These are phyloP conservation scores for Aspergillus incahuasiensis DNA, from an alignment of 495 filamentous ascomycete genomes.

Conservation along the genomic window DNA sequence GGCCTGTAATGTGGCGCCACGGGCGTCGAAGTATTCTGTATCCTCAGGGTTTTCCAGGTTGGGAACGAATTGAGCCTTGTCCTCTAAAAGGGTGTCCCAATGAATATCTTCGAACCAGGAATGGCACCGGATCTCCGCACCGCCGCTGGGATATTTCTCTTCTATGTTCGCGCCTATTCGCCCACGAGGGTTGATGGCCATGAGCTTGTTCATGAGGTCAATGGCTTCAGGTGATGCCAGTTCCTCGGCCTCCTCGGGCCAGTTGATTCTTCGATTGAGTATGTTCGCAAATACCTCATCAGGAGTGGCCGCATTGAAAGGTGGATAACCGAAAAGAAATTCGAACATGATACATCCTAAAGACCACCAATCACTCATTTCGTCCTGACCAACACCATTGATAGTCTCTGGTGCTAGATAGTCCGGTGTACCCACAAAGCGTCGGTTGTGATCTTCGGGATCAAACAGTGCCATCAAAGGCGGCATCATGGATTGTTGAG, in stretches of 20 bases:
- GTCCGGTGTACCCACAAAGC: slow-evolving; percentile 95
- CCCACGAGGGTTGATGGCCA: slow-evolving; percentile 73
- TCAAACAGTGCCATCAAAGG: slow-evolving; percentile 96
- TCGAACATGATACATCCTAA: slow-evolving; percentile 96
- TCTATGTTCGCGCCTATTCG: slow-evolving; percentile 80
- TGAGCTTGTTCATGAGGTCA: slow-evolving; percentile 86
- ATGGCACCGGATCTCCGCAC: slow-evolving; percentile 84
- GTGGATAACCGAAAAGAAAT: slow-evolving; percentile 86
- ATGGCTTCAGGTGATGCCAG: slow-evolving; percentile 79
- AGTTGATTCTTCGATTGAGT: slow-evolving; percentile 78
- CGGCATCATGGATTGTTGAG: slow-evolving; percentile 78
- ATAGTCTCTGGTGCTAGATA: slow-evolving; percentile 97
- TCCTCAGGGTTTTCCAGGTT: slow-evolving; percentile 91
- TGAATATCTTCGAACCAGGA: slow-evolving; percentile 84
- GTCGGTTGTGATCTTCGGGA: slow-evolving; percentile 85
- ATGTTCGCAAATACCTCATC: slow-evolving; percentile 98
- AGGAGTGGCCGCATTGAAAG: slow-evolving; percentile 86
- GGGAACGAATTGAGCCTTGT: slow-evolving; percentile 94
- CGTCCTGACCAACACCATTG: slow-evolving; percentile 88
- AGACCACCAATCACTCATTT: slow-evolving; percentile 99
- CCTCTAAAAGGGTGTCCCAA: slow-evolving; percentile 85
- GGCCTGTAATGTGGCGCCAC: slow-evolving; percentile 82
- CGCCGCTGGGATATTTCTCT: slow-evolving; percentile 73
- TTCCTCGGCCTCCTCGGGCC: slow-evolving; percentile 70
- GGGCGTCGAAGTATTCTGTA: slow-evolving; percentile 93